Evolutionary conservation across 208 protist genomes (phyloP), one percentile per base, ranked within the genome.

Genomic region (Phytomonas sp.): DNA sequence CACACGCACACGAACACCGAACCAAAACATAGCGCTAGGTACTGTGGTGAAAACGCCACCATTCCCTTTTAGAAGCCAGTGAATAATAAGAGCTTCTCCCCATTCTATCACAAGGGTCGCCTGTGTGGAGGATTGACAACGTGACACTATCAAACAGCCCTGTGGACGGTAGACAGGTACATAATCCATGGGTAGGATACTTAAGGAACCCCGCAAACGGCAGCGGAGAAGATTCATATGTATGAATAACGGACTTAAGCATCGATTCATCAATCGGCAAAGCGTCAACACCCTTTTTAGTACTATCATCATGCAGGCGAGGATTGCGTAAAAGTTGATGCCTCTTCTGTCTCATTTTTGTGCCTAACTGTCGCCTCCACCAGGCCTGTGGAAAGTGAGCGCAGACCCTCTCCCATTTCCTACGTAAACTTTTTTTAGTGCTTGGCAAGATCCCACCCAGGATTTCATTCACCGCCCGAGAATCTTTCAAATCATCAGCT

Each of bases 341-440:
- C 20, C 6, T 43, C 8, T 28, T 13, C 32, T 36, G 36, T 17
- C 32, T 36, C 13, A 53, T 29, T 29, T 37, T 31, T 37, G 13
- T 67, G 62, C 29, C n/a, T 7, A 67, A 53, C 51, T 56, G 67
- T 23, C 11, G 26, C 67, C 28, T 34, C 67, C 67, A 71, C 46
- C 37, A 71, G 28, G 17, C 40, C 51, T 56, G 34, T 20, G 66
- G 51, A 68, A 78, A 75, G 51, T 83, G 81, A 60, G 66, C 64
- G 60, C 81, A 79, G 29, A 87, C 70, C 36, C 36, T 29, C 0
- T 64, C 69, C 82, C 82, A 87, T 26, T 77, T 81, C 7, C 70
- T 68, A 61, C 70, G 34, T 30, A 87, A 77, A 40, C 74, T 82
- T 43, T 63, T 70, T 33, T 64, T 43, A 70, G 75, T 11, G 65